phyloP scores from a whole-genome alignment of 1,284 basidiomycete genomes.

The Pseudozyma hubeiensis region DNA sequence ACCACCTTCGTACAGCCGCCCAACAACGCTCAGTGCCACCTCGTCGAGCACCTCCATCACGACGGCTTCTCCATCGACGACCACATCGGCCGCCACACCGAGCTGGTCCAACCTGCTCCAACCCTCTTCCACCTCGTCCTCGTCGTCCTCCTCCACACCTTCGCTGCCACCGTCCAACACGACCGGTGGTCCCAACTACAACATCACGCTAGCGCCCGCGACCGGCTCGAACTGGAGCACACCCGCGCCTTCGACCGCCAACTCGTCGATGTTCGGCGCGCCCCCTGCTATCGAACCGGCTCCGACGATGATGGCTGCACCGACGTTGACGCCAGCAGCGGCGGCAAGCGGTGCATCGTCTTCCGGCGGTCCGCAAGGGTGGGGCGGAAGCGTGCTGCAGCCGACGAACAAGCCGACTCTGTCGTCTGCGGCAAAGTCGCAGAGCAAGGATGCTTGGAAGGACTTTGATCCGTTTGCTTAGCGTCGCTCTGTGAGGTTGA shows the following conservation, averaged over 20 bases:
- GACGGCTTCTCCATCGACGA: neutral
- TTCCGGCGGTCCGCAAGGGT: constrained; percentile 17
- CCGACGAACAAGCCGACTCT: constrained; percentile 33
- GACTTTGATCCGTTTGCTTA: constrained; percentile 58
- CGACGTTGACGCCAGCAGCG: neutral
- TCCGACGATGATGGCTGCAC: neutral
- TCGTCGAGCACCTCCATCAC: constrained; percentile 18
- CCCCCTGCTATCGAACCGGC: constrained; percentile 17
- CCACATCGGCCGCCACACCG: constrained; percentile 8
- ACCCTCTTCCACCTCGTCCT: constrained; percentile 21
- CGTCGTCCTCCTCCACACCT: neutral
- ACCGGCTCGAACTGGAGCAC: constrained; percentile 26
- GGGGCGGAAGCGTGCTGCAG: constrained; percentile 46
- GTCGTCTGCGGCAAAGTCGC: neutral
- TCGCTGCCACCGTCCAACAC: neutral
- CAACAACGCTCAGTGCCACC: constrained; percentile 8
- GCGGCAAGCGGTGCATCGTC: neutral
- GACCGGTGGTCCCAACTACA: constrained; percentile 54
- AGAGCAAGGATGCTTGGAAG: constrained; percentile 40
- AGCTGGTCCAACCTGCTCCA: constrained; percentile 37
- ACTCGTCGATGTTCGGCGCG: constrained; percentile 5
- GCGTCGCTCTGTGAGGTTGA: neutral
- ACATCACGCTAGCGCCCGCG: constrained; percentile 49
- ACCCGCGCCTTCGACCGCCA: neutral
- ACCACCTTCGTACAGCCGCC: constrained; percentile 21